Evolutionary conservation across 164 flowering plant genomes (phyloP).

Genomic region (Euptelea pleiosperma): DNA sequence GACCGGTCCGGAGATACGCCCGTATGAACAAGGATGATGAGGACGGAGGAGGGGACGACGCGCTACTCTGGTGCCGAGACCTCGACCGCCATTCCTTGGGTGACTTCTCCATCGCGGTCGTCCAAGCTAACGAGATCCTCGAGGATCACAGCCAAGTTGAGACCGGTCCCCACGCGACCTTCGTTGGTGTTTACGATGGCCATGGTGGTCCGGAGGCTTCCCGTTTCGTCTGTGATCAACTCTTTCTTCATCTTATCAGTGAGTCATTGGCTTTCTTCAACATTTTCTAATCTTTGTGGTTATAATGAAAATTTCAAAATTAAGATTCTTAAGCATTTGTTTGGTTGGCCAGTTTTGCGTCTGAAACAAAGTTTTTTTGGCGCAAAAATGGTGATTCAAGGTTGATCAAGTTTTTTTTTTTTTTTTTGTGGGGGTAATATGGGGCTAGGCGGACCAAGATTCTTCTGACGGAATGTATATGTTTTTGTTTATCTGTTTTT

Average conservation of each 20-base stretch:
- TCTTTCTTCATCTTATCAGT: constrained; percentile 59
- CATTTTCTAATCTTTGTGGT: too few relatives aligned
- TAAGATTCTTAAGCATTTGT: too few relatives aligned
- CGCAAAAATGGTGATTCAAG: too few relatives aligned
- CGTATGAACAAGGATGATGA: constrained; percentile 71
- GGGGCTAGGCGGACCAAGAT: too few relatives aligned
- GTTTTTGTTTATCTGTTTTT: too few relatives aligned
- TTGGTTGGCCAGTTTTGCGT: too few relatives aligned
- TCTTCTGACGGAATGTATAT: too few relatives aligned
- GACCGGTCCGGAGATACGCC: constrained; percentile 56
- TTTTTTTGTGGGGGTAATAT: too few relatives aligned
- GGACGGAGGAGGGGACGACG: constrained; percentile 27
- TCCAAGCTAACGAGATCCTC: constrained; percentile 59
- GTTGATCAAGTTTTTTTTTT: too few relatives aligned
- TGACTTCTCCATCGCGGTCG: constrained; percentile 70
- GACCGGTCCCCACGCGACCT: constrained; percentile 43
- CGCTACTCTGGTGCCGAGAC: constrained; percentile 59
- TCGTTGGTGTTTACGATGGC: constrained; percentile 84
- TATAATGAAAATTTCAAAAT: too few relatives aligned
- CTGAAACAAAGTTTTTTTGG: too few relatives aligned
- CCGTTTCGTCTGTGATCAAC: constrained; percentile 48
- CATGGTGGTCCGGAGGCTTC: constrained; percentile 86
- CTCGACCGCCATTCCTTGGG: constrained; percentile 59
- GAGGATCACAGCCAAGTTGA: constrained; percentile 91
- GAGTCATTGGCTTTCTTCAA: too few relatives aligned